phyloP scores from a whole-genome alignment of 2,329 filamentous ascomycete species.

The Talaromyces albobiverticillius region DNA sequence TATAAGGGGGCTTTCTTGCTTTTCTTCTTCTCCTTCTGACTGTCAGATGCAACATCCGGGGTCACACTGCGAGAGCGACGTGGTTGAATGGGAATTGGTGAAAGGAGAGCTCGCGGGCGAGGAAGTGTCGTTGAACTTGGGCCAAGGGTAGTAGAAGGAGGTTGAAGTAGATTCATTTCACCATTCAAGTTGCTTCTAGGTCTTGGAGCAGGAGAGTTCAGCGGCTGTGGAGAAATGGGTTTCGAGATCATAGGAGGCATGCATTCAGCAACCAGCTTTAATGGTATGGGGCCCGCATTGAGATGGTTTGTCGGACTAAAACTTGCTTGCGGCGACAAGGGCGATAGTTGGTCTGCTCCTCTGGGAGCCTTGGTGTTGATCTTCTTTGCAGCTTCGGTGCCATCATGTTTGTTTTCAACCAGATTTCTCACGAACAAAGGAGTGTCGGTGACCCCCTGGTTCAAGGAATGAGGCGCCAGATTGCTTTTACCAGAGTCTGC shows the following conservation, averaged over 20 bases:
- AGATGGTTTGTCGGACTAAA: background rate
- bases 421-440: constrained; percentile 5
- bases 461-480: constrained; percentile 9
- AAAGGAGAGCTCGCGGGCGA: constrained; percentile 12
- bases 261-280: constrained; percentile 25
- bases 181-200: constrained; percentile 7
- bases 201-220: constrained; percentile 2
- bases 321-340: constrained; percentile 1
- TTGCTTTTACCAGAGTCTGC: background rate
- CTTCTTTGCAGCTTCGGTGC: constrained; percentile 1
- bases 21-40: constrained; percentile 10
- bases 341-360: background rate
- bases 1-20: constrained; percentile 12
- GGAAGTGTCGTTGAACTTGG: background rate
- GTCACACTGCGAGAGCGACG: constrained; percentile 15
- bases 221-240: constrained; percentile 15
- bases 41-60: constrained; percentile 9
- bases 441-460: constrained; percentile 15
- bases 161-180: constrained; percentile 1
- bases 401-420: constrained; percentile 3
- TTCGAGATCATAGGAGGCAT: constrained; percentile 26
- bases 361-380: constrained; percentile 3
- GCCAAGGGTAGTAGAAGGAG: background rate
- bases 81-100: constrained; percentile 13
- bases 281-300: constrained; percentile 16